Evolutionary conservation across 2,329 filamentous ascomycete genomes (phyloP).

Genomic region (Fusarium mangiferae): DNA sequence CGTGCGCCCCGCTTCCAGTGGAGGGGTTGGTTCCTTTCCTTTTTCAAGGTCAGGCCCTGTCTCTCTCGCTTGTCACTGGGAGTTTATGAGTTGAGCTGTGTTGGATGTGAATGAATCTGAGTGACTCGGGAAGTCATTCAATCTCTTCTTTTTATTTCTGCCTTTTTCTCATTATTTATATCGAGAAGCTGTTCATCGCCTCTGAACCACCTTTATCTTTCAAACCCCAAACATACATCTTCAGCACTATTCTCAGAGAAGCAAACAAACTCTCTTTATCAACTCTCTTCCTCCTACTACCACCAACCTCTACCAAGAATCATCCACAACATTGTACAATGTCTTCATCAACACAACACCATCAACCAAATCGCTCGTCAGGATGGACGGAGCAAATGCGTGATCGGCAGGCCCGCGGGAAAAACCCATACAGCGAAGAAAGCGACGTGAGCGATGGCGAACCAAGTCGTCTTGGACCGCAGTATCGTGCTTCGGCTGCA

Average conservation of each 20-base stretch:
- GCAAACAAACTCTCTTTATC: not conserved
- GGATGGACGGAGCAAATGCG: slow-evolving; percentile 63
- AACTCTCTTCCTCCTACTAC: not conserved
- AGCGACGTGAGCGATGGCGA: slow-evolving; percentile 39
- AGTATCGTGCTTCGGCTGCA: slow-evolving; percentile 3
- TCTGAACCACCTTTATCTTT: not conserved
- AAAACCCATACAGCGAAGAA: slow-evolving; percentile 60
- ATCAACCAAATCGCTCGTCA: slow-evolving; percentile 27
- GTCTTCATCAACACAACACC: slow-evolving; percentile 50
- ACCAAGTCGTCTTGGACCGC: slow-evolving; percentile 24
- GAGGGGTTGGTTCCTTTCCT: not conserved
- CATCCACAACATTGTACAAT: slow-evolving; percentile 7
- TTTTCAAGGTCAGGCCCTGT: not conserved
- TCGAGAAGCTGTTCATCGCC: not conserved
- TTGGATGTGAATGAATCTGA: not conserved
- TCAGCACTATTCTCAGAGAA: not conserved
- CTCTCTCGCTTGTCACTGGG: not conserved
- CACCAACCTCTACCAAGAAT: not conserved
- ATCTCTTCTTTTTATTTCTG: not conserved
- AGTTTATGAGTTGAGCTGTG: not conserved
- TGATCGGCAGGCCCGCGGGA: slow-evolving; percentile 68
- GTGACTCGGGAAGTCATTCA: slow-evolving; percentile 1
- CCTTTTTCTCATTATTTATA: not conserved
- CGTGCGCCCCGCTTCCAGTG: slow-evolving; percentile 9
- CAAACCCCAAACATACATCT: not conserved